A percentile compares a stretch with the other conserved stretches of the same genome.
These are phyloP conservation scores for Trichoderma gracile DNA, from an alignment of 2,329 filamentous ascomycete genomes.

Conservation along the genomic window DNA sequence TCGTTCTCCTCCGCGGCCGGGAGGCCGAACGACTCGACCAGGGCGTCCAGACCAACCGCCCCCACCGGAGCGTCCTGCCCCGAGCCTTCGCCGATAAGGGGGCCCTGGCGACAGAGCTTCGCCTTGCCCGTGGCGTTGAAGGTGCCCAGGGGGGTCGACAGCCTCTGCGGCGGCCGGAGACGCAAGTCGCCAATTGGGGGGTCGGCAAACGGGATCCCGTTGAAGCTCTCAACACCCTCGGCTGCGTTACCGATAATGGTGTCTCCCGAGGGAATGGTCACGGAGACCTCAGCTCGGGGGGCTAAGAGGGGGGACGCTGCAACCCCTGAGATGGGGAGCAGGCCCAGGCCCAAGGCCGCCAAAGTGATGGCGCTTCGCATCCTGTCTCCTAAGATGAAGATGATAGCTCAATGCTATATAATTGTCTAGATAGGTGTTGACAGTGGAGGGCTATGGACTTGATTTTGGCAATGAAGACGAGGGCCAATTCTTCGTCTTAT, in stretches of 20 bases:
- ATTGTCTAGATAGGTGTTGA: not conserved
- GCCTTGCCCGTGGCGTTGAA: slow-evolving; percentile 58
- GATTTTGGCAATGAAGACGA: not conserved
- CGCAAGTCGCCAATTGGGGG: slow-evolving; percentile 64
- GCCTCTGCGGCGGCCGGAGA: slow-evolving; percentile 61
- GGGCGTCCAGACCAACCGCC: not conserved
- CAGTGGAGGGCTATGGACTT: not conserved
- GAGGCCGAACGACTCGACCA: not conserved
- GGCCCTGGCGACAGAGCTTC: slow-evolving; percentile 54
- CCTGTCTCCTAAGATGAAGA: not conserved
- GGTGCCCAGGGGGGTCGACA: slow-evolving; percentile 57
- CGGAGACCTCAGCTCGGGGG: not conserved
- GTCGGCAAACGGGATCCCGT: slow-evolving; percentile 61
- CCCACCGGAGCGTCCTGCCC: accelerated
- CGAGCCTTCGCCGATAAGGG: not conserved
- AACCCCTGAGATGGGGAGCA: not conserved
- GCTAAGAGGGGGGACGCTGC: too few species aligned
- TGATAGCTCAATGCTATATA: too few species aligned
- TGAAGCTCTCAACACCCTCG: slow-evolving; percentile 60
- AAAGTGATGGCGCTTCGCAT: not conserved
- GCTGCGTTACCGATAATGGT: not conserved
- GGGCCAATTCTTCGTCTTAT: not conserved
- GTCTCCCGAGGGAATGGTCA: slow-evolving; percentile 21
- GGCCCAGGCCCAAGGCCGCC: not conserved
- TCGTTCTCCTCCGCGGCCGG: not conserved